phyloP scores from a whole-genome alignment of 441 rosid genomes.

The Bruguiera hainesii region DNA sequence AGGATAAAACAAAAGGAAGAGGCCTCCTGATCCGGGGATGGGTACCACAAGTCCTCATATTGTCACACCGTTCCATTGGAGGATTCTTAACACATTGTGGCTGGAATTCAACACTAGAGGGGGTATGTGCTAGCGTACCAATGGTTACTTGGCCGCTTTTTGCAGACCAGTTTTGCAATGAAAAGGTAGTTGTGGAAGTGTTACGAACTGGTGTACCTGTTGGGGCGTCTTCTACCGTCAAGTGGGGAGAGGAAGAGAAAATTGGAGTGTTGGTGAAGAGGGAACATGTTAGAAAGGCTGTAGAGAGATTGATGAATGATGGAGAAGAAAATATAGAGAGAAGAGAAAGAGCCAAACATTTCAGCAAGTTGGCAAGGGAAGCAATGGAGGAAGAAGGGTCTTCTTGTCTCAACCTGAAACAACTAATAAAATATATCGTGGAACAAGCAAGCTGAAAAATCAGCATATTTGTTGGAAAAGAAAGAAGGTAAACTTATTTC shows the following conservation, averaged over 20 bases:
- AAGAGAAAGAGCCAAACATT: neutral
- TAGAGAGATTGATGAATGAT: neutral
- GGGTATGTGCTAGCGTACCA: neutral
- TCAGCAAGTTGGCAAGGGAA: neutral
- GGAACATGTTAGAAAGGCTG: neutral
- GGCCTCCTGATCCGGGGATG: neutral
- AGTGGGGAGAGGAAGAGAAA: neutral
- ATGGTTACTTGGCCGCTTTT: no score
- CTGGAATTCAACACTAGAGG: neutral
- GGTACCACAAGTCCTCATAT: neutral
- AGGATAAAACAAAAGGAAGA: neutral
- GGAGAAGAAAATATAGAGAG: neutral
- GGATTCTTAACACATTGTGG: slow-evolving; percentile 1
- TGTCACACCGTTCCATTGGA: neutral
- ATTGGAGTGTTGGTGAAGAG: neutral
- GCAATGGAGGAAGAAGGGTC: neutral
- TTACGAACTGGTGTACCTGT: neutral
- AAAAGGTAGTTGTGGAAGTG: neutral
- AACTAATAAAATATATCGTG: neutral
- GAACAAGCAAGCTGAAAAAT: neutral
- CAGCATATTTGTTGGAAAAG: no score
- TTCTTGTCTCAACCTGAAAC: neutral
- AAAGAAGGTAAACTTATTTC: no score
- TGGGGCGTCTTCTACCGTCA: neutral
- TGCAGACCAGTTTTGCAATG: neutral